These are phyloP conservation scores for Gastroboletus turbinatus DNA, from an alignment of 1,284 basidiomycete species.

Conservation along the genomic window DNA sequence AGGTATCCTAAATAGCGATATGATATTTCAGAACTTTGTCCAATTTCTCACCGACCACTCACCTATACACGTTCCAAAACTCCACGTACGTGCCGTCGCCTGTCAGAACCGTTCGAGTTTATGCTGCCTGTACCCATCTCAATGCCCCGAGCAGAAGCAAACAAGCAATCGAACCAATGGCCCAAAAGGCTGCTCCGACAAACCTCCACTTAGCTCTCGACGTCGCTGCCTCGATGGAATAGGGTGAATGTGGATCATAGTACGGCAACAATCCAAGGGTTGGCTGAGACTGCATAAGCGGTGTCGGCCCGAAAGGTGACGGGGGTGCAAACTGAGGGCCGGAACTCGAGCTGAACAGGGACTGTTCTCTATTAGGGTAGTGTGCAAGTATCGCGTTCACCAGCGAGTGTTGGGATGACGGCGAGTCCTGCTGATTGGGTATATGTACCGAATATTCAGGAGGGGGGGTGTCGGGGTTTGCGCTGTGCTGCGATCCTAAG, in stretches of 20 bases:
- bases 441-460: conserved; percentile 31
- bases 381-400: conserved; percentile 12
- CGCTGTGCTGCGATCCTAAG: conserved; percentile 16
- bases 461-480: conserved; percentile 32
- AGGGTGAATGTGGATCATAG: conserved; percentile 46
- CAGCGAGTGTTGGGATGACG: conserved; percentile 22
- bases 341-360: conserved; percentile 18
- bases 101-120: neutral
- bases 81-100: neutral
- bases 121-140: conserved; percentile 6
- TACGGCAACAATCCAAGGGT: conserved; percentile 41
- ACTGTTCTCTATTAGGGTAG: conserved; percentile 15
- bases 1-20: neutral
- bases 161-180: conserved; percentile 36
- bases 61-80: neutral
- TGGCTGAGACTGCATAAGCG: conserved; percentile 34
- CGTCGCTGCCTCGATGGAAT: conserved; percentile 45
- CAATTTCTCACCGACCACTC: neutral
- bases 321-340: conserved; percentile 20
- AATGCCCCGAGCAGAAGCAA: conserved; percentile 19
- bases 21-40: neutral
- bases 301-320: conserved; percentile 43
- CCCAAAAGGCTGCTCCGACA: conserved; percentile 42
- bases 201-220: conserved; percentile 47
- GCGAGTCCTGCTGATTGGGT: conserved; percentile 11